Evolutionary conservation across 768 basidiomycete genomes (phyloP).

Genomic region (Phanerochaete sordida): DNA sequence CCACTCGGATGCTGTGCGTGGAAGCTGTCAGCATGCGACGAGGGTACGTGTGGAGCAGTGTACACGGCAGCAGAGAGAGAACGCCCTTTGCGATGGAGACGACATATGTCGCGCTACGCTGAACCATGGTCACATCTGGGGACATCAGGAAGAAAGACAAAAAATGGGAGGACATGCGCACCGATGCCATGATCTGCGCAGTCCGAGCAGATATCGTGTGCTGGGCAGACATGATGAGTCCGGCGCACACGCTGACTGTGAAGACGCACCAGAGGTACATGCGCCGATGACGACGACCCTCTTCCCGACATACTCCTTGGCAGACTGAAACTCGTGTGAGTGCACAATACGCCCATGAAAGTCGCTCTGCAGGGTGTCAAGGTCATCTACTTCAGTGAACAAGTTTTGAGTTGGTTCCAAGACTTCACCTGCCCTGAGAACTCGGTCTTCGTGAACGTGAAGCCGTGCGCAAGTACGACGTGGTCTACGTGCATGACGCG

Average conservation of each 20-base stretch:
- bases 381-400: not conserved
- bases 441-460: not conserved
- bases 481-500: constrained; percentile 2
- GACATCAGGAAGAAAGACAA: not conserved
- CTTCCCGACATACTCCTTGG: constrained; percentile 56
- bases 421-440: not conserved
- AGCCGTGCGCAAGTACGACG: constrained; percentile 3
- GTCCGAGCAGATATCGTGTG: constrained; percentile 49
- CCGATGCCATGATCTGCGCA: constrained; percentile 42
- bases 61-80: not conserved
- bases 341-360: constrained; percentile 64
- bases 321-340: constrained; percentile 49
- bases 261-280: constrained; percentile 40
- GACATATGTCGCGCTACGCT: constrained; percentile 5
- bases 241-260: too few relatives aligned
- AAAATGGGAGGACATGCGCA: constrained; percentile 11
- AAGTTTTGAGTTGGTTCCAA: not conserved
- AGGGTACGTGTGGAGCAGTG: not conserved
- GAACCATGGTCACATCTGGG: constrained; percentile 3
- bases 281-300: constrained; percentile 68
- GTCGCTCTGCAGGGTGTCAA: constrained; percentile 34
- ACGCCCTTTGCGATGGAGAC: not conserved
- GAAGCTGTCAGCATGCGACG: not conserved
- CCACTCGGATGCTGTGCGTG: not conserved
- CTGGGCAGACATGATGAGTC: constrained; percentile 16